Evolutionary conservation across 305 asterid genomes (phyloP).

Genomic region (Coffea humblotiana): DNA sequence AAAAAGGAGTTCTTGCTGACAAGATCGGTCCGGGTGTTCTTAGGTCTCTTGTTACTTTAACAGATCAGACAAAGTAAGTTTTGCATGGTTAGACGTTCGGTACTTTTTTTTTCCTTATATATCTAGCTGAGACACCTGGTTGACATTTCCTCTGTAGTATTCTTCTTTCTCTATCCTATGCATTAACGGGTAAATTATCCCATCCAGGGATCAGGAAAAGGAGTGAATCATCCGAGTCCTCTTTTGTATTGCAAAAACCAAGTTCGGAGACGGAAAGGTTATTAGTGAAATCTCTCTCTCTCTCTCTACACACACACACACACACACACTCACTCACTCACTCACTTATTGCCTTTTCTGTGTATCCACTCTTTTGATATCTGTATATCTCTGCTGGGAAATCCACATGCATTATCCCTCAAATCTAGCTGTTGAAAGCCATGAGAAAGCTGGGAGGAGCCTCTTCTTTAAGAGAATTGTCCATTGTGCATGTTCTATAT

Average conservation of each 20-base stretch:
- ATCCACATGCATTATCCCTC: neutral
- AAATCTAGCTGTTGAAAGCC: neutral
- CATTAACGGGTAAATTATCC: constrained; percentile 24
- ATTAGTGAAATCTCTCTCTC: neutral
- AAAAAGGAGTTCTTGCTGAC: constrained; percentile 76
- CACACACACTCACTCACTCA: too few relatives aligned
- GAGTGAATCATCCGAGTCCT: constrained; percentile 29
- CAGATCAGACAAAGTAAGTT: constrained; percentile 62
- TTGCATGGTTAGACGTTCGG: neutral
- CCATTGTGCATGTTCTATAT: neutral
- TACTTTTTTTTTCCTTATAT: constrained; percentile 1
- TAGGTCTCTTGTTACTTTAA: constrained; percentile 75
- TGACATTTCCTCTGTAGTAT: neutral
- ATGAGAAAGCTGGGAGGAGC: neutral
- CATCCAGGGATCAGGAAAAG: constrained; percentile 42
- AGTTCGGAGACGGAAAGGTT: neutral
- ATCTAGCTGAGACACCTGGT: neutral
- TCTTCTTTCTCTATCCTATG: constrained; percentile 5
- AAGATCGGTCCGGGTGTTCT: constrained; percentile 79
- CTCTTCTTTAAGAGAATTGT: neutral
- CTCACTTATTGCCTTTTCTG: neutral
- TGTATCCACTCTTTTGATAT: neutral
- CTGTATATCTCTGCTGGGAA: neutral
- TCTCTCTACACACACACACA: neutral
- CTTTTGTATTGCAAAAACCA: neutral